Conservation (phyloP, 1,139 yeast species). For the Magnusiomyces tetraspermus region DNA sequence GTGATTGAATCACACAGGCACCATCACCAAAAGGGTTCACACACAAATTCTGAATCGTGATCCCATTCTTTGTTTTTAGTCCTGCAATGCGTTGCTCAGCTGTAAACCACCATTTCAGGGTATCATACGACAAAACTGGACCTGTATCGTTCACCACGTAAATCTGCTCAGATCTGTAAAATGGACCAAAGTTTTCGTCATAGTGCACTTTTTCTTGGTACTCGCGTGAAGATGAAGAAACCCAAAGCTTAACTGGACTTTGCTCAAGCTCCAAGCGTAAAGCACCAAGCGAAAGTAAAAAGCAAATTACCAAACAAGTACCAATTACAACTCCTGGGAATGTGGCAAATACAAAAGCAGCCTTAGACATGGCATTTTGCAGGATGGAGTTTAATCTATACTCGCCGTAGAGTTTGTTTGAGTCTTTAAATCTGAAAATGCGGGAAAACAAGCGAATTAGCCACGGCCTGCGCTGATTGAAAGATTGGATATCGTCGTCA, state of each 20-base stretch:
- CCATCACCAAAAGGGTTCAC: conserved; percentile 61
- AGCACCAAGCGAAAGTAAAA: conserved; percentile 47
- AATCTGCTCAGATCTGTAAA: conserved; percentile 80
- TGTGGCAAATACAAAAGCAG: conserved; percentile 38
- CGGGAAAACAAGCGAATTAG: conserved; percentile 3
- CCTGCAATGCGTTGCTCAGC: conserved; percentile 50
- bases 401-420: conserved; percentile 23
- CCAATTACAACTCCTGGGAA: conserved; percentile 51
- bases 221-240: conserved; percentile 68
- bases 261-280: conserved; percentile 53
- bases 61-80: conserved; percentile 22
- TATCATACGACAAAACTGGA: conserved; percentile 54
- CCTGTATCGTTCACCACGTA: conserved; percentile 64
- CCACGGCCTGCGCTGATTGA: conserved; percentile 1
- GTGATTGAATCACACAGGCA: conserved; percentile 80
- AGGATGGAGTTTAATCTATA: conserved; percentile 39
- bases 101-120: conserved; percentile 79
- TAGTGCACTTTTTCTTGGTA: conserved; percentile 58
- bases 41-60: conserved; percentile 58
- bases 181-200: conserved; percentile 81
- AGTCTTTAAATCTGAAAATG: conserved; percentile 12
- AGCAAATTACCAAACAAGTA: conserved; percentile 37
- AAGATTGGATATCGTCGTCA: conserved; percentile 5
- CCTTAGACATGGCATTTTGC: conserved; percentile 38
- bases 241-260: conserved; percentile 82